phyloP scores from a whole-genome alignment of 2,329 filamentous ascomycete species.

The Aphanocladium album region DNA sequence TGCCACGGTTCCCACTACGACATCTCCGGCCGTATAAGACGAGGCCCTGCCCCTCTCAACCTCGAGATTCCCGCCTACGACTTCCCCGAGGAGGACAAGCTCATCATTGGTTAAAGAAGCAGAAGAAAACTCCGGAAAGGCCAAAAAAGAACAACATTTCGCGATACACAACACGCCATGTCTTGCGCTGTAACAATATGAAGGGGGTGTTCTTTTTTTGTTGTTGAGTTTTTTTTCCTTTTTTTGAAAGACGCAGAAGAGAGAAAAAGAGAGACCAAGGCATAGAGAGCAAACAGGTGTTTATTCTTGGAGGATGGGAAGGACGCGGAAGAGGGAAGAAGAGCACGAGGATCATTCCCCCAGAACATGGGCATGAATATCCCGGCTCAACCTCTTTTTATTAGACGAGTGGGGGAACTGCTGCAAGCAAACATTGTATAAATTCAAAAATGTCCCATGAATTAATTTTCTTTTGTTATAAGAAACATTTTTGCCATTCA shows the following conservation, averaged over 20 bases:
- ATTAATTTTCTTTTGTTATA: constrained; percentile 13
- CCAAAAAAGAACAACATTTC: constrained; percentile 1
- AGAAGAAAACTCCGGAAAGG: background rate
- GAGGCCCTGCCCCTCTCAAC: constrained; percentile 94
- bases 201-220: constrained; percentile 4
- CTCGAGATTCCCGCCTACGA: constrained; percentile 90
- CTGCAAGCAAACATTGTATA: constrained; percentile 16
- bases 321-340: background rate
- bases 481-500: background rate
- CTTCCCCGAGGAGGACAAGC: constrained; percentile 82
- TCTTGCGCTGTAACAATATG: constrained; percentile 13
- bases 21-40: constrained; percentile 96
- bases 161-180: constrained; percentile 2
- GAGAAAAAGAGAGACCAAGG: background rate
- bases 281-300: constrained; percentile 9
- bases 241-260: background rate
- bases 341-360: background rate
- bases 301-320: background rate
- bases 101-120: constrained; percentile 80
- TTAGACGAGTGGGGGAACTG: constrained; percentile 13
- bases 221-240: constrained; percentile 3
- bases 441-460: constrained; percentile 13
- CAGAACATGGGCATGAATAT: background rate
- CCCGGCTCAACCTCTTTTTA: background rate
- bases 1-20: constrained; percentile 99